Evolutionary conservation across 2,329 filamentous ascomycete genomes (phyloP).

Genomic region (Botryotinia convoluta): DNA sequence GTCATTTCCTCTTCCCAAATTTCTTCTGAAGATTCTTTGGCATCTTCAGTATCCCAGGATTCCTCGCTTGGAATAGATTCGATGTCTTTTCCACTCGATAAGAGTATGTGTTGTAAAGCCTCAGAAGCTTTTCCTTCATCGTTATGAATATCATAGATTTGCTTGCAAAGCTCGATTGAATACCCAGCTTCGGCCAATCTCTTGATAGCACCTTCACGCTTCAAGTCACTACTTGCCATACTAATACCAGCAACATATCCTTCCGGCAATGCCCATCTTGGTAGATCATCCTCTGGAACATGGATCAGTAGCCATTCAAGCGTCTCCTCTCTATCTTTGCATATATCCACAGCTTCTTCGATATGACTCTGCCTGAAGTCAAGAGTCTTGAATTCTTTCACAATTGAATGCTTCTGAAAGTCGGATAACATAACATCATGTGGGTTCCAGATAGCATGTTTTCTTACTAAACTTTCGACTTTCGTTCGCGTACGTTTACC

Average conservation of each 20-base stretch:
- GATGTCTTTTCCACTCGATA: conserved; percentile 47
- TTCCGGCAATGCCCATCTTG: conserved; percentile 85
- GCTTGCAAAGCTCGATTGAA: conserved; percentile 76
- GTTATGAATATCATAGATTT: conserved; percentile 66
- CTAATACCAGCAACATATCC: conserved; percentile 88
- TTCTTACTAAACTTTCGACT: conserved; percentile 75
- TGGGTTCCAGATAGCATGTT: conserved; percentile 83
- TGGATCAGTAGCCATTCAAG: conserved; percentile 96
- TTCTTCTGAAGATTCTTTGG: conserved; percentile 54
- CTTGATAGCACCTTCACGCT: conserved; percentile 77
- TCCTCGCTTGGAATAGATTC: conserved; percentile 41
- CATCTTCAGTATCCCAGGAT: conserved; percentile 40
- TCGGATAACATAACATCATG: conserved; percentile 65
- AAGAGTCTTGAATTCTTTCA: conserved; percentile 72
- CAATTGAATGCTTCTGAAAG: conserved; percentile 55
- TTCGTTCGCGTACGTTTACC: conserved; percentile 74
- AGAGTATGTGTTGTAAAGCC: conserved; percentile 68
- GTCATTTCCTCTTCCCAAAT: conserved; percentile 83
- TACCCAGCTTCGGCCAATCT: conserved; percentile 81
- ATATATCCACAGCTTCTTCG: conserved; percentile 81
- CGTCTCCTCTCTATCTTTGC: conserved; percentile 88
- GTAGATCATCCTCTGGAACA: conserved; percentile 95
- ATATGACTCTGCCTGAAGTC: conserved; percentile 89
- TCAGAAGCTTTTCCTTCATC: conserved; percentile 78
- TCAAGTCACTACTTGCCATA: conserved; percentile 78